Percentiles rank a stretch among this genome's conserved stretches.
Evolutionary conservation across 2,329 filamentous ascomycete species (phyloP).

Genomic region (Amesomyces nigricolor): DNA sequence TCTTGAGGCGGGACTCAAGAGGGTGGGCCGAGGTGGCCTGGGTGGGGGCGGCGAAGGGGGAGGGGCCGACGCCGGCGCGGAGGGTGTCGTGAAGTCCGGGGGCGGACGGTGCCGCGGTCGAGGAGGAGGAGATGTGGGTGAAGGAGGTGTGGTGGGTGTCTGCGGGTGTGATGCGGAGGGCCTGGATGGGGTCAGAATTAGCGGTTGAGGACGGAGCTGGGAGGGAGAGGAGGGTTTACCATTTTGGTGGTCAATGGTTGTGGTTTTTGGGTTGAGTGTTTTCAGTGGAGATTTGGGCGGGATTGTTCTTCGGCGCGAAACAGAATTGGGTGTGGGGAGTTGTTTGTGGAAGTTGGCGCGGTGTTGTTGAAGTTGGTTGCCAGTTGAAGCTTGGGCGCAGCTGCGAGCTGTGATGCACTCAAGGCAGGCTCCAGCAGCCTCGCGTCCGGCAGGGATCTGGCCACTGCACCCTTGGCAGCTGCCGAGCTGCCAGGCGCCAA

Average conservation of each 20-base stretch:
- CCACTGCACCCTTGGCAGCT: neutral
- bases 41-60: constrained; percentile 40
- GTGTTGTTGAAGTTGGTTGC: constrained; percentile 1
- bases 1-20: constrained; percentile 80
- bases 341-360: neutral
- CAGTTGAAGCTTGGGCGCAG: neutral
- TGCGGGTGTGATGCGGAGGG: constrained; percentile 82
- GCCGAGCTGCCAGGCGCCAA: neutral
- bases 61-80: constrained; percentile 72
- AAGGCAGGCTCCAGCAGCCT: constrained; percentile 21
- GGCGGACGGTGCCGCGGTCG: constrained; percentile 75
- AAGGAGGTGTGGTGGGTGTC: constrained; percentile 60
- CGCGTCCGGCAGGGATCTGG: constrained; percentile 16
- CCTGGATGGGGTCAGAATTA: constrained; percentile 43
- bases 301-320: neutral
- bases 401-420: constrained; percentile 1
- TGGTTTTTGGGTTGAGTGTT: neutral
- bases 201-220: neutral
- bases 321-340: neutral
- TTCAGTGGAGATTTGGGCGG: neutral
- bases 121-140: constrained; percentile 52
- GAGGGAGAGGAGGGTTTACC: constrained; percentile 36
- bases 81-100: constrained; percentile 92
- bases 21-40: constrained; percentile 70
- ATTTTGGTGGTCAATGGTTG: constrained; percentile 37